These are phyloP conservation scores for Quercus cerris DNA, from an alignment of 306 rosid species.

Conservation along the genomic window DNA sequence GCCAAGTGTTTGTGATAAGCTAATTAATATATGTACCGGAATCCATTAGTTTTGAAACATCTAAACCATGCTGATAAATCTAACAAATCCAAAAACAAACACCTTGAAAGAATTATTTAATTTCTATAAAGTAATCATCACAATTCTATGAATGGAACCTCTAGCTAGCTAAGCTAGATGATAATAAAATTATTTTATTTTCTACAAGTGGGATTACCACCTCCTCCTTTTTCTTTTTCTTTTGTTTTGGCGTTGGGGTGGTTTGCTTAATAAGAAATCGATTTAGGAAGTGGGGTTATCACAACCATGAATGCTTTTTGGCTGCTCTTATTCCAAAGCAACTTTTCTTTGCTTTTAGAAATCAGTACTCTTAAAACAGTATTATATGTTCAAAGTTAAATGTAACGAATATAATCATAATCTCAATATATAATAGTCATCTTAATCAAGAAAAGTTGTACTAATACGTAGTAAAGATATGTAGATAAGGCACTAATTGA, in stretches of 20 bases:
- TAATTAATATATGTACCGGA: background rate
- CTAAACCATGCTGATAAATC: background rate
- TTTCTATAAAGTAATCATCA: conserved; percentile 8
- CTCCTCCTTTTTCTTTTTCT: background rate
- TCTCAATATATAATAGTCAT: background rate
- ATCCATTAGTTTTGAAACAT: conserved; percentile 1
- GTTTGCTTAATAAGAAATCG: too few relatives aligned
- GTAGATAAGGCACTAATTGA: conserved; percentile 34
- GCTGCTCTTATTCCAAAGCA: conserved; percentile 4
- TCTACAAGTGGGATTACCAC: conserved; percentile 28
- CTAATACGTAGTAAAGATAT: background rate
- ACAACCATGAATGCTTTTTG: conserved; percentile 27
- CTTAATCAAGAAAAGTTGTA: background rate
- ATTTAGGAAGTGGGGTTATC: conserved; percentile 28
- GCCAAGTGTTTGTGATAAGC: background rate
- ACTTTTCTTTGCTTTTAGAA: conserved; percentile 12
- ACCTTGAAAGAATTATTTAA: background rate
- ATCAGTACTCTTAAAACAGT: background rate
- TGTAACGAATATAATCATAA: conserved; percentile 23
- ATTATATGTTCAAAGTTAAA: conserved; percentile 12
- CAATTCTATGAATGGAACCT: conserved; percentile 4
- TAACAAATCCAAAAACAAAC: background rate
- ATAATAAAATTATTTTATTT: conserved; percentile 10
- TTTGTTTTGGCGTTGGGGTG: background rate
- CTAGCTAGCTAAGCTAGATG: background rate